Percentiles rank a stretch among this genome's conserved stretches.
These are phyloP conservation scores for Coccomyxa subellipsoidea DNA, from an alignment of 163 green algal species.

Conservation along the genomic window DNA sequence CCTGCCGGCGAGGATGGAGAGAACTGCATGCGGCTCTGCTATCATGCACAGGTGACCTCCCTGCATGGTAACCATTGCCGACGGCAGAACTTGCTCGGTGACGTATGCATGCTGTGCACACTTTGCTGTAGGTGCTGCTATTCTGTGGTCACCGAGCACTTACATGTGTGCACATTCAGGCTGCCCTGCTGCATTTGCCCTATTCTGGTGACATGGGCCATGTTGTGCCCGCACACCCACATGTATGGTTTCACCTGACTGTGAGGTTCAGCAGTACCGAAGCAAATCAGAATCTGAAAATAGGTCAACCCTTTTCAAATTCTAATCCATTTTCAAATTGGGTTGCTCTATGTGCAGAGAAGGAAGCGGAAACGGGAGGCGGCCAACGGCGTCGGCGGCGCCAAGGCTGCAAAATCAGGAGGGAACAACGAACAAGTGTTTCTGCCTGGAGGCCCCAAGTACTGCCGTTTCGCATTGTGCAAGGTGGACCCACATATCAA, in stretches of 20 bases:
- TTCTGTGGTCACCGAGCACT: neutral
- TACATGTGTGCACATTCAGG: neutral
- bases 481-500: slow-evolving; percentile 69
- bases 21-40: neutral
- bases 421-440: neutral
- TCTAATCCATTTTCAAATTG: too few species aligned
- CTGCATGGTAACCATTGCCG: neutral
- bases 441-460: slow-evolving; percentile 1
- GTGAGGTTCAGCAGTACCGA: too few species aligned
- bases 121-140: too few species aligned
- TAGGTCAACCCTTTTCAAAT: too few species aligned
- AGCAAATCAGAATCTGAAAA: neutral
- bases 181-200: too few species aligned
- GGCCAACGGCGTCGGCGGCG: neutral
- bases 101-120: neutral
- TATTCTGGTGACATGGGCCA: too few species aligned
- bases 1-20: neutral
- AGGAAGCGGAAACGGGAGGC: neutral
- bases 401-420: neutral
- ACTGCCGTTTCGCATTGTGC: slow-evolving; percentile 74
- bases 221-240: too few species aligned
- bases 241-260: too few species aligned
- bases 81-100: neutral
- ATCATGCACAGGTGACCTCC: neutral
- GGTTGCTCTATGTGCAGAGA: neutral